These are phyloP conservation scores for Aspergillus latus DNA, from an alignment of 2,329 filamentous ascomycete genomes.

Conservation along the genomic window DNA sequence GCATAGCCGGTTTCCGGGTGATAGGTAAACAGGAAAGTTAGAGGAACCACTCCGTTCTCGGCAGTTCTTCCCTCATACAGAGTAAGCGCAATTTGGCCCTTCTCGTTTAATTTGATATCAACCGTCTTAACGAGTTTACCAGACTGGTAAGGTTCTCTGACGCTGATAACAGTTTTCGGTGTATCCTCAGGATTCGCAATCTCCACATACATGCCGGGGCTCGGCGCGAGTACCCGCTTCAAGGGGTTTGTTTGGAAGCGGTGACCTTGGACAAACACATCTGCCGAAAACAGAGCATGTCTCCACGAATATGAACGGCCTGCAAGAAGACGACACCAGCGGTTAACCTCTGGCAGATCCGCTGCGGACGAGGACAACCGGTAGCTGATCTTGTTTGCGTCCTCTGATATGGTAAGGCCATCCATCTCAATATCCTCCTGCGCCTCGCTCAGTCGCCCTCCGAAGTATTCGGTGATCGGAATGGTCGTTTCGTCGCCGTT, in stretches of 20 bases:
- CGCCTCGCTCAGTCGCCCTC: slow-evolving; percentile 72
- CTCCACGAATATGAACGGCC: slow-evolving; percentile 87
- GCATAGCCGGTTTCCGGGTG: slow-evolving; percentile 94
- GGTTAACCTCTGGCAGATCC: slow-evolving; percentile 73
- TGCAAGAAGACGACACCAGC: slow-evolving; percentile 85
- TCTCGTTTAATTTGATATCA: slow-evolving; percentile 72
- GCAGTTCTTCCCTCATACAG: slow-evolving; percentile 93
- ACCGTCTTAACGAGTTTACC: slow-evolving; percentile 87
- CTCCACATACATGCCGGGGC: slow-evolving; percentile 84
- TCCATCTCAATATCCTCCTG: slow-evolving; percentile 77
- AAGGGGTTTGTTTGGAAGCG: slow-evolving; percentile 98
- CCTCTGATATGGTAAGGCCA: slow-evolving; percentile 78
- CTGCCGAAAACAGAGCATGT: slow-evolving; percentile 88
- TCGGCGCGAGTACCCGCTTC: slow-evolving; percentile 83
- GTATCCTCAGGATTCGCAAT: slow-evolving; percentile 79
- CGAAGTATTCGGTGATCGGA: slow-evolving; percentile 90
- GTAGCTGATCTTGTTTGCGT: slow-evolving; percentile 78
- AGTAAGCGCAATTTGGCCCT: slow-evolving; percentile 80
- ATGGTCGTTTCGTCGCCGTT: slow-evolving; percentile 69
- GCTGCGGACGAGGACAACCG: slow-evolving; percentile 73
- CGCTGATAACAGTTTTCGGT: slow-evolving; percentile 76
- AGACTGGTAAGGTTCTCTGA: slow-evolving; percentile 82
- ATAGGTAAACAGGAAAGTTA: slow-evolving; percentile 88
- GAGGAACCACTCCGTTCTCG: slow-evolving; percentile 73
- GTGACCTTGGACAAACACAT: slow-evolving; percentile 91